Evolutionary conservation across 2,329 filamentous ascomycete genomes (phyloP), one percentile per base, ranked within the genome.

Genomic region (Diaporthe ampelina): DNA sequence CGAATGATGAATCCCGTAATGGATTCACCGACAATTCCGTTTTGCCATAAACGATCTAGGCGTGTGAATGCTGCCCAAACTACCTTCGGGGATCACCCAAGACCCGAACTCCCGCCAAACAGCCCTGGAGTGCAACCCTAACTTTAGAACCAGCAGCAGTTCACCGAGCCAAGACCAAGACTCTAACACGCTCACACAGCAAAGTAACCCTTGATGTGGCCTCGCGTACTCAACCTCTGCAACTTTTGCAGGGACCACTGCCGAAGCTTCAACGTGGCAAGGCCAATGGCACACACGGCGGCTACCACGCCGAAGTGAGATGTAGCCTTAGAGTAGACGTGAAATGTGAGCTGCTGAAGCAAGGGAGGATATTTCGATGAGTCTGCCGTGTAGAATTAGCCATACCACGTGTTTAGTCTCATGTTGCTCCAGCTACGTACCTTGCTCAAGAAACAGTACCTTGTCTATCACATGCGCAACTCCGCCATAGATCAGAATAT

Each of bases 391-490:
- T 37, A 10, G 19, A 59, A n/a, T 59, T 17, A 59, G 56, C 32
- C 10, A 24, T 24, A 59, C 56, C 21, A 24, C 32, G 32, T 37
- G 32, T 10, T 59, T n/a, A 6, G 13, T 56, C 19, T 24, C 56
- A 37, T 15, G n/a, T 24, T 32, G 21, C 13, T 59, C 56, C 56
- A 24, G 56, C 19, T 32, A 59, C 56, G 32, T 59, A 59, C 56
- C 56, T 37, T 37, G 32, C 15, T 24, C 56, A 59, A 32, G 6
- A 8, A 59, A 37, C 32, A 59, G 21, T 8, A 59, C 56, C 32
- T 37, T 59, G 56, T 59, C 56, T 59, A 59, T 59, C 19, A 59
- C 56, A 40, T 59, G 56, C 21, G 32, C 56, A 24, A 59, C 56
- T n/a, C 56, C 56, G 32, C 56, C 56, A 35, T 59, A 59, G 32